These are phyloP conservation scores for Lepiota brunneoincarnata DNA, from an alignment of 768 basidiomycete species.

Conservation along the genomic window DNA sequence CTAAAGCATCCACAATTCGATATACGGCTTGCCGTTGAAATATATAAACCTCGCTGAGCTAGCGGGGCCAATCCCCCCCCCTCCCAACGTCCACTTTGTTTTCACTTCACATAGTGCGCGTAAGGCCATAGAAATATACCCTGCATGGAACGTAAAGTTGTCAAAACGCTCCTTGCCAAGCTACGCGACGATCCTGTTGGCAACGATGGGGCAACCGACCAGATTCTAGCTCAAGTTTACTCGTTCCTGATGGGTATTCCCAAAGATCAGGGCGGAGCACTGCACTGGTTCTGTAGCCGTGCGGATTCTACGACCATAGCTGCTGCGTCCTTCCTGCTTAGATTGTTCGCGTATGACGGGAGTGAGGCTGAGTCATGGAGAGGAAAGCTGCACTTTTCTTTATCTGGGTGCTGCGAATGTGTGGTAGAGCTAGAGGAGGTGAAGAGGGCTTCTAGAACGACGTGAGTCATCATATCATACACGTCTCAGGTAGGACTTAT, in stretches of 20 bases:
- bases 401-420: conserved; percentile 68
- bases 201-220: conserved; percentile 44
- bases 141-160: conserved; percentile 23
- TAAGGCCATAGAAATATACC: neutral
- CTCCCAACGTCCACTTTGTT: neutral
- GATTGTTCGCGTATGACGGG: conserved; percentile 76
- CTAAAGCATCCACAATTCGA: too few species aligned
- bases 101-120: neutral
- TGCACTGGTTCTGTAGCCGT: conserved; percentile 83
- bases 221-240: conserved; percentile 48
- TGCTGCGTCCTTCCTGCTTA: conserved; percentile 77
- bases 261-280: conserved; percentile 31
- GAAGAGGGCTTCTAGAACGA: conserved; percentile 61
- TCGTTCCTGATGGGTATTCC: conserved; percentile 50
- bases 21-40: neutral
- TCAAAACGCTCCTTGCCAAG: conserved; percentile 47
- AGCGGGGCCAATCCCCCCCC: neutral
- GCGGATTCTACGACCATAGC: conserved; percentile 55
- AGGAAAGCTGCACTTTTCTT: conserved; percentile 46
- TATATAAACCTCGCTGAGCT: neutral
- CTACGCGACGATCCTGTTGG: conserved; percentile 61
- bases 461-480: conserved; percentile 51
- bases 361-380: conserved; percentile 64
- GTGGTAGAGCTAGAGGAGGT: conserved; percentile 62
- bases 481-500: conserved; percentile 5